A percentile compares a stretch with the other conserved stretches of the same genome.
phyloP scores from a whole-genome alignment of 1,284 basidiomycete genomes.

The Pseudozyma sp. region DNA sequence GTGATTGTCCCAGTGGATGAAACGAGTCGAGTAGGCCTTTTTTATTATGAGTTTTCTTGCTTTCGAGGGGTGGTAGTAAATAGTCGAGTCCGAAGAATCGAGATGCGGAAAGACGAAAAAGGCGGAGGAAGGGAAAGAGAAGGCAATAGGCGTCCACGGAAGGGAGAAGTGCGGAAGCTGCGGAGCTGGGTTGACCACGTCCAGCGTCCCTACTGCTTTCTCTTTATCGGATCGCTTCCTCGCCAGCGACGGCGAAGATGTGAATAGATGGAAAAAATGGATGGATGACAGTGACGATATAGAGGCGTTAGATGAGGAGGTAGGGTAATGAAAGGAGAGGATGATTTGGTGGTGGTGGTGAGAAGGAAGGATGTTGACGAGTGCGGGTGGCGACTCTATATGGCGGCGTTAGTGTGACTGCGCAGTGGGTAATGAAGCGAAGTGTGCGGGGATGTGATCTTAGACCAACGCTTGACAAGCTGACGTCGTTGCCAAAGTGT shows the following conservation, averaged over 20 bases:
- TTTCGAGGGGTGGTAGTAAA: background rate
- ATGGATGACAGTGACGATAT: background rate
- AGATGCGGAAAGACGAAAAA: background rate
- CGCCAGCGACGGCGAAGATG: slow-evolving; percentile 2
- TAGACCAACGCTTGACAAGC: slow-evolving; percentile 1
- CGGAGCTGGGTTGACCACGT: slow-evolving; percentile 45
- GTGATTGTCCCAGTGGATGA: background rate
- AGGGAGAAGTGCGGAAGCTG: slow-evolving; percentile 5
- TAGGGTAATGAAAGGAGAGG: background rate
- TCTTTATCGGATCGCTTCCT: slow-evolving; percentile 13
- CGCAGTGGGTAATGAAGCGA: slow-evolving; percentile 7
- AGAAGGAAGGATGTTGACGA: slow-evolving; percentile 2
- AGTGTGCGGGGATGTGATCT: background rate
- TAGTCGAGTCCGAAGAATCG: background rate
- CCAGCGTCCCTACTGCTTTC: slow-evolving; percentile 33
- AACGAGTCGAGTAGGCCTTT: background rate
- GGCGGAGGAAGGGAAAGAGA: slow-evolving; percentile 11
- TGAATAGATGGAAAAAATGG: background rate
- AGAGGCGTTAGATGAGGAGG: slow-evolving; percentile 2
- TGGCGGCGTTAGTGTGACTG: background rate
- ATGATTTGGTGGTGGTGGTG: slow-evolving; percentile 24
- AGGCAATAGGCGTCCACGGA: slow-evolving; percentile 3
- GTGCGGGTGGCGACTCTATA: background rate
- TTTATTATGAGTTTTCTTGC: background rate
- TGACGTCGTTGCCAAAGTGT: background rate